phyloP scores from a whole-genome alignment of 1,284 basidiomycete genomes.

The Inonotus hispidus region DNA sequence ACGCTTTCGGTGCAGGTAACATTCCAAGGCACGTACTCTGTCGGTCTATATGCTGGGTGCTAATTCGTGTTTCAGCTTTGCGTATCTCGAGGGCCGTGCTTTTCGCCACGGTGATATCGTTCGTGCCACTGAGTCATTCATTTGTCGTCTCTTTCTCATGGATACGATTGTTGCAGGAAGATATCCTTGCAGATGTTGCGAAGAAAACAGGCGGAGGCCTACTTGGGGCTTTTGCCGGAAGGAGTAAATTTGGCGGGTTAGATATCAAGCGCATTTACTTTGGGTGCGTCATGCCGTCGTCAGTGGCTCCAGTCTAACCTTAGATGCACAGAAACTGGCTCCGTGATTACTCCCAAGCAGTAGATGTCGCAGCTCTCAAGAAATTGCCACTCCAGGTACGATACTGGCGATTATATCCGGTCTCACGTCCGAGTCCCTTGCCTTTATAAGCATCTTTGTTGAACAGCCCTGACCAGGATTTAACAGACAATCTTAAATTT shows the following conservation, averaged over 20 bases:
- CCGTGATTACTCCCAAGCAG: slow-evolving; percentile 75
- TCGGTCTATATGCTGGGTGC: no score
- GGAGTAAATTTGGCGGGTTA: slow-evolving; percentile 64
- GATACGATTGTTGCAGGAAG: slow-evolving; percentile 43
- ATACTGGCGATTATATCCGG: no score
- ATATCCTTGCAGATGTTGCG: slow-evolving; percentile 55
- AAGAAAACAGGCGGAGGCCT: slow-evolving; percentile 55
- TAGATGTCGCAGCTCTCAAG: slow-evolving; percentile 78
- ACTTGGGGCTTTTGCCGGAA: slow-evolving; percentile 52
- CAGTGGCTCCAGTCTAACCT: background rate
- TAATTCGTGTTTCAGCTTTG: slow-evolving; percentile 42
- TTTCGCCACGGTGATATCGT: slow-evolving; percentile 87
- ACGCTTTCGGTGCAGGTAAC: slow-evolving; percentile 73
- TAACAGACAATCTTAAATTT: slow-evolving; percentile 80
- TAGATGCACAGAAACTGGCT: slow-evolving; percentile 59
- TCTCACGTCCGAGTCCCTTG: no score
- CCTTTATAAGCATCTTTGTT: background rate
- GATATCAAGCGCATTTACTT: slow-evolving; percentile 77
- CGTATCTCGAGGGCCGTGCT: slow-evolving; percentile 72
- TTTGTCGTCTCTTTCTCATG: slow-evolving; percentile 1
- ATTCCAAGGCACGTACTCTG: slow-evolving; percentile 53
- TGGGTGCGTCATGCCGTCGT: slow-evolving; percentile 40
- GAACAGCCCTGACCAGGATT: background rate
- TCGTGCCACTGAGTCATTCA: slow-evolving; percentile 25
- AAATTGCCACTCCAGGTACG: slow-evolving; percentile 64